Evolutionary conservation across 2,329 filamentous ascomycete species (phyloP), one percentile per base, ranked within the genome.

Genomic region (Aspergillus oerlinghausenensis): DNA sequence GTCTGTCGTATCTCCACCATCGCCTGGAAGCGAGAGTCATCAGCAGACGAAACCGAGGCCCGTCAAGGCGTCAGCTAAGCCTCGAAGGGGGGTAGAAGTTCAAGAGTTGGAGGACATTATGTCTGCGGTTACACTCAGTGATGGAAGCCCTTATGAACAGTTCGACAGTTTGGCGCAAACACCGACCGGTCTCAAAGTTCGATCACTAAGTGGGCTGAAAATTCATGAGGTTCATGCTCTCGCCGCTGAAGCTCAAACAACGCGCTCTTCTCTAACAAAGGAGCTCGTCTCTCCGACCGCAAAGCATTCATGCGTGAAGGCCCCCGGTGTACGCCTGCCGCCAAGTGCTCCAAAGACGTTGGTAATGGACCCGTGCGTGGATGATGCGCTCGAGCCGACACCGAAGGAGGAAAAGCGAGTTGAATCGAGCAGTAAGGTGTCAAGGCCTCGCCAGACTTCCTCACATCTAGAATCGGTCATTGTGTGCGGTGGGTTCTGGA

Each of bases 61-160:
- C 8, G 21, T 8, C 35, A 43, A 32, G 21, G n/a, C 47, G 3
- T 19, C 29, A 49, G 26, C 19, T 32, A 42, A 54, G 10, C 51
- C 47, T 14, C 48, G 52, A 43, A 28, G 35, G 3, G 3, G 49
- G 8, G 9, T 25, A 9, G 51, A 59, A 47, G 35, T 64, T 48
- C 55, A 62, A 7, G 54, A 61, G 7, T 52, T 69, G 23, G 61
- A 66, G 53, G 53, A 58, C 19, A 59, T 62, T 5, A 56, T 68
- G 21, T 58, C 60, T 14, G 63, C 63, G 1, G 51, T 68, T 10
- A 55, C 56, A 25, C 26, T 71, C 17, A 47, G 61, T 10, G 25
- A 56, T 29, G 6, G 52, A 2, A 52, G 35, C 11, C n/a, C 45
- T 23, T 23, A 14, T 11, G 54, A 57, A 54, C 14, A 8, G 10